phyloP scores from a whole-genome alignment of 1,139 yeast genomes.

The Kurtzmaniella quercitrusa region DNA sequence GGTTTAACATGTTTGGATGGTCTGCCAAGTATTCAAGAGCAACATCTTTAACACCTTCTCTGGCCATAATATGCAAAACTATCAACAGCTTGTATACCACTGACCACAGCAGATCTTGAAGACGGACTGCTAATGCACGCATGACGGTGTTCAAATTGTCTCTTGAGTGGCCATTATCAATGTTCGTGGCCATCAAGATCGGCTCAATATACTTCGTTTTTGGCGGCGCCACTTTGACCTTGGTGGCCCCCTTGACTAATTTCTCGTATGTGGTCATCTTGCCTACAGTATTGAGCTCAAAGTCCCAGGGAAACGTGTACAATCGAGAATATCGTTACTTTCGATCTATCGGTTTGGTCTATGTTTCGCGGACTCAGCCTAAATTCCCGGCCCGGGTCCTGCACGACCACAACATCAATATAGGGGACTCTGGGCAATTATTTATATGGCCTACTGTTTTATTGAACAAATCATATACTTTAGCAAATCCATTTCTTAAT shows the following conservation, averaged over 20 bases:
- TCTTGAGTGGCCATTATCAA: slow-evolving; percentile 35
- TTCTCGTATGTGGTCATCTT: slow-evolving; percentile 45
- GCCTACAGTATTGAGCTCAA: neutral
- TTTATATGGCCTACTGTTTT: too few species aligned
- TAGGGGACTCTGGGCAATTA: too few species aligned
- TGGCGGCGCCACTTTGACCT: slow-evolving; percentile 86
- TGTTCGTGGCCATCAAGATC: slow-evolving; percentile 69
- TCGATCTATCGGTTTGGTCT: neutral
- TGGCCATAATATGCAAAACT: slow-evolving; percentile 83
- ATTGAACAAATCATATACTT: too few species aligned
- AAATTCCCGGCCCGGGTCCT: neutral
- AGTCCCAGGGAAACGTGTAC: too few species aligned
- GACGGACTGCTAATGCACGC: slow-evolving; percentile 54
- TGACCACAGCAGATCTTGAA: slow-evolving; percentile 84
- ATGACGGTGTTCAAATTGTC: slow-evolving; percentile 69
- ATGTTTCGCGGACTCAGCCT: slow-evolving; percentile 1
- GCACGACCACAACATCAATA: neutral
- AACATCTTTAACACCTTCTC: slow-evolving; percentile 81
- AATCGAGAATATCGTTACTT: too few species aligned
- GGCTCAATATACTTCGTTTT: slow-evolving; percentile 95
- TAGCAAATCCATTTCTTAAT: too few species aligned
- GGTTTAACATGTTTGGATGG: slow-evolving; percentile 49
- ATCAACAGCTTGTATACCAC: slow-evolving; percentile 81
- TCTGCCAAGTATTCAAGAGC: slow-evolving; percentile 62
- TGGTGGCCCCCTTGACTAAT: slow-evolving; percentile 48